Base-by-base conservation (phyloP, 2,329 filamentous ascomycete species). In the Aspergillus sp. region DNA sequence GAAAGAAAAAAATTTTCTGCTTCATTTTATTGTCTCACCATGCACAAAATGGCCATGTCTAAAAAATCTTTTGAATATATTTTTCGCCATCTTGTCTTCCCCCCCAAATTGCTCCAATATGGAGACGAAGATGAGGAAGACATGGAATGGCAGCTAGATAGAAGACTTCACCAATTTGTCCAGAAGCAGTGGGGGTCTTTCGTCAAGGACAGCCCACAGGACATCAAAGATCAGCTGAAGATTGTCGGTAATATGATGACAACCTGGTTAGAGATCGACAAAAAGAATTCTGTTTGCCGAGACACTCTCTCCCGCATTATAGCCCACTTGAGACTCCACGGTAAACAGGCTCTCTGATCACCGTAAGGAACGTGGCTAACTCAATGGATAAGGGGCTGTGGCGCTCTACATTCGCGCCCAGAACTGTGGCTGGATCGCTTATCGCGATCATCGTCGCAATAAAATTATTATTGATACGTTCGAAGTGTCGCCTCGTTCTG, bases 391-490 rank as follows among this genome's bases (percentile, higher is more conserved):
- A 72, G 70, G 66, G 57, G 66, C 63, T 2, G 22, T 79, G 20
- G 74, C 73, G 0, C 60, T 81, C 2, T 70, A 80, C 49, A 69
- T 82, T 36, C 69, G 69, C n/a, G 71, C 67, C 0, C 79, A 82
- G 56, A 83, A 82, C 63, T 76, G 78, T 1, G 80, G 75, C 0
- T 60, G 80, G 2, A 62, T 82, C 3, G 66, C 80, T 24, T 71
- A 72, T 9, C 71, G 67, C 47, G 59, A 56, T 12, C 20, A 5
- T 16, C 54, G 22, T 39, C 54, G 26, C 66, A 26, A 62, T 10
- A 54, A 55, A 49, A 59, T 66, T 7, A 62, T 77, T 1, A 69
- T 78, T 6, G 78, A 82, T 59, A 69, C 72, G 1, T 83, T 83
- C 56, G 81, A 84, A 61, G 69, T 78, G 1, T 78, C 79, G 0